Percentiles rank a stretch among this genome's conserved stretches.
These are phyloP conservation scores for Massarina eburnea DNA, from an alignment of 2,329 filamentous ascomycete genomes.

Conservation along the genomic window DNA sequence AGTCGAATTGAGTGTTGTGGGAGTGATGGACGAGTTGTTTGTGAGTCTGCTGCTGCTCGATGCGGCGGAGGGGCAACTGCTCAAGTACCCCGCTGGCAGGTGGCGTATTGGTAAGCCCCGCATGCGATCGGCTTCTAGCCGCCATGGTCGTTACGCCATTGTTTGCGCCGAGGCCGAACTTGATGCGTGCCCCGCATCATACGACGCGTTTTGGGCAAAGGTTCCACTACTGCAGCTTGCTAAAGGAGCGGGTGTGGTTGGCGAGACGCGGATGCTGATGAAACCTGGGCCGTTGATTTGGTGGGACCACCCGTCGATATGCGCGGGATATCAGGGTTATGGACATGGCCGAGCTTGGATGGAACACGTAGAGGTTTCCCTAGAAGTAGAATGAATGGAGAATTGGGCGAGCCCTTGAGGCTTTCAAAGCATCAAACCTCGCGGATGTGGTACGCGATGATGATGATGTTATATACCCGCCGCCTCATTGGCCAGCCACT, in stretches of 20 bases:
- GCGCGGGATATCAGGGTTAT: neutral
- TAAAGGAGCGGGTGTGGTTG: neutral
- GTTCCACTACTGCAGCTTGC: neutral
- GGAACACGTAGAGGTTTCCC: too few species aligned
- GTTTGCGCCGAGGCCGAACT: neutral
- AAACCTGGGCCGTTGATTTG: neutral
- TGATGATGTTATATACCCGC: neutral
- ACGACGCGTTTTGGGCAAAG: slow-evolving; percentile 1
- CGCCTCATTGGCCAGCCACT: neutral
- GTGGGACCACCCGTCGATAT: neutral
- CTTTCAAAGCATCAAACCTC: too few species aligned
- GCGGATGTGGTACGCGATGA: neutral
- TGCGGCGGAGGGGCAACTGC: neutral
- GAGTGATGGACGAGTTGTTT: neutral
- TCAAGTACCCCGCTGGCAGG: slow-evolving; percentile 7
- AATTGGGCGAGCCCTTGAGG: too few species aligned
- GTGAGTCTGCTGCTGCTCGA: neutral
- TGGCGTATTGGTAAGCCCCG: slow-evolving; percentile 10
- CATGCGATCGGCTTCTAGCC: slow-evolving; percentile 8
- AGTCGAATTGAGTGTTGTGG: neutral
- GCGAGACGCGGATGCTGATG: slow-evolving; percentile 4
- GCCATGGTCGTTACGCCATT: slow-evolving; percentile 2
- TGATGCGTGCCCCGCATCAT: neutral
- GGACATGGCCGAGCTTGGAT: neutral
- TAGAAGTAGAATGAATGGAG: too few species aligned